phyloP scores from a whole-genome alignment of 2,329 filamentous ascomycete genomes.

The Dissoconium aciculare region DNA sequence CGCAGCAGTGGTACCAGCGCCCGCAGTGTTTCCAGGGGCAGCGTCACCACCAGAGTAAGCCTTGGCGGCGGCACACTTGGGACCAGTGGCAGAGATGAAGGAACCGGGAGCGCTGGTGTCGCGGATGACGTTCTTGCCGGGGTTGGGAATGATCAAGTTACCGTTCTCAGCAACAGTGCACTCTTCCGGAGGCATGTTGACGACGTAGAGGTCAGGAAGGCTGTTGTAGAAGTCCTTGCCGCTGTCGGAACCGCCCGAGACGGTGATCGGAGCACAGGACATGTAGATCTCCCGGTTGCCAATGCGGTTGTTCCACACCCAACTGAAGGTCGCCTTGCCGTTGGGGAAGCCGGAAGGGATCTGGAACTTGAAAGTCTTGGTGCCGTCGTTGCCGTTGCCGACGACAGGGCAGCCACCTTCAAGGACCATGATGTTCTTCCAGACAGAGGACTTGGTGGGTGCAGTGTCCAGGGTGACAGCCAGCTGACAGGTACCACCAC shows the following conservation, averaged over 20 bases:
- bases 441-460: constrained; percentile 52
- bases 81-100: constrained; percentile 7
- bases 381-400: constrained; percentile 30
- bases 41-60: constrained; percentile 4
- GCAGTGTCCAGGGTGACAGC: constrained; percentile 60
- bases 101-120: constrained; percentile 1
- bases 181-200: constrained; percentile 42
- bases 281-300: constrained; percentile 87
- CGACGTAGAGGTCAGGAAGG: constrained; percentile 55
- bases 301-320: constrained; percentile 86
- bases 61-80: constrained; percentile 10
- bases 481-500: constrained; percentile 82
- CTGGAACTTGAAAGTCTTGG: constrained; percentile 49
- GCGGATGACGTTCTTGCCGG: constrained; percentile 34
- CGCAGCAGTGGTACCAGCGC: neutral
- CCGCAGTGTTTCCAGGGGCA: neutral
- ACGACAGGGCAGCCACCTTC: constrained; percentile 76
- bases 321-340: constrained; percentile 64
- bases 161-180: constrained; percentile 40
- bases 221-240: constrained; percentile 37
- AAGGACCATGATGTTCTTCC: constrained; percentile 80
- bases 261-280: constrained; percentile 67
- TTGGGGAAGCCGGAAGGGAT: constrained; percentile 59
- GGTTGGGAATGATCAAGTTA: constrained; percentile 46
- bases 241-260: constrained; percentile 35